A percentile compares a stretch with the other conserved stretches of the same genome.
Evolutionary conservation across 495 filamentous ascomycete species (phyloP).

Genomic region (Xanthoparmelia taractica): DNA sequence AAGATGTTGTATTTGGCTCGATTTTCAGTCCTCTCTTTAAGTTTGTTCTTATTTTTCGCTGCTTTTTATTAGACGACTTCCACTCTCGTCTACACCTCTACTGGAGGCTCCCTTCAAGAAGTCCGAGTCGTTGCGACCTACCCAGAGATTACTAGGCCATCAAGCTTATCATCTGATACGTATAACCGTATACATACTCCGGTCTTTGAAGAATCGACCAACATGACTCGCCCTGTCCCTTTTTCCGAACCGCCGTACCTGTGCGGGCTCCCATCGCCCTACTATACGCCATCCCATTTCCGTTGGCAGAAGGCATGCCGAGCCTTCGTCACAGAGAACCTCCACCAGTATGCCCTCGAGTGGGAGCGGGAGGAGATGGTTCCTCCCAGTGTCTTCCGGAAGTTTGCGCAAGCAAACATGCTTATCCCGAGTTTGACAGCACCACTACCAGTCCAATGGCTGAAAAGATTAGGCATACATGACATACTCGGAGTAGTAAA

Average conservation of each 20-base stretch:
- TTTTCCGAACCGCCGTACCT: slow-evolving; percentile 71
- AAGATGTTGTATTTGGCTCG: not conserved
- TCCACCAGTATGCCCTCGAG: slow-evolving; percentile 53
- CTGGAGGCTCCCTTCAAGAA: not conserved
- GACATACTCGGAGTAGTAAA: slow-evolving; percentile 57
- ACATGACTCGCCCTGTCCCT: slow-evolving; percentile 37
- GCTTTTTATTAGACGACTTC: no score
- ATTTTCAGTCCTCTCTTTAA: not conserved
- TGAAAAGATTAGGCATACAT: slow-evolving; percentile 55
- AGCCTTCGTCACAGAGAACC: slow-evolving; percentile 52
- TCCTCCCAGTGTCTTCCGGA: slow-evolving; percentile 52
- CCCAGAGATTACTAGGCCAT: not conserved
- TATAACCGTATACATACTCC: not conserved
- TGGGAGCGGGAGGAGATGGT: slow-evolving; percentile 57
- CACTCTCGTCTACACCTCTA: not conserved
- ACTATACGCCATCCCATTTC: slow-evolving; percentile 46
- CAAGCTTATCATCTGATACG: not conserved
- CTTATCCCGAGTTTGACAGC: slow-evolving; percentile 57
- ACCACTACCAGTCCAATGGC: slow-evolving; percentile 59
- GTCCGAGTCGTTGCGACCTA: not conserved
- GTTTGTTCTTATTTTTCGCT: no score
- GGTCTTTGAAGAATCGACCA: not conserved
- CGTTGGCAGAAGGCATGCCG: slow-evolving; percentile 61
- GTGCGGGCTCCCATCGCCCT: slow-evolving; percentile 59
- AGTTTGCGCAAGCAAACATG: slow-evolving; percentile 56